Evolutionary conservation across 805 yeast species (phyloP), one percentile per base, ranked within the genome.

Genomic region (Cyberlindnera mrakii): DNA sequence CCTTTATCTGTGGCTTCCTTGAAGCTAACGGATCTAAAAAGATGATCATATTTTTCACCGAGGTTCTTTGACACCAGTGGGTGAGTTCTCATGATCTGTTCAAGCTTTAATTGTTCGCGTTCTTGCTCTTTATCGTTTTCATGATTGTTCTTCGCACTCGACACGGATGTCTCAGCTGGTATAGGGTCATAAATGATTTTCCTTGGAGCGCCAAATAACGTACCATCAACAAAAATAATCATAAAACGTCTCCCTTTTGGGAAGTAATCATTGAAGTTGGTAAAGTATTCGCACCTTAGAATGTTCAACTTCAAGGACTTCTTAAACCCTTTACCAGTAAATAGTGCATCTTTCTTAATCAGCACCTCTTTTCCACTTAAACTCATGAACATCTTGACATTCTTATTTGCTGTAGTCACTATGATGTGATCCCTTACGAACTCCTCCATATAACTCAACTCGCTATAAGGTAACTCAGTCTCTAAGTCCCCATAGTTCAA

Each of bases 401-500:
- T 49, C 44, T 54, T 46, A 52, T 52, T 19, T 54, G 57, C 60
- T 10, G 60, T 55, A 3, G 71, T 63, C 37, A 68, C 59, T 16
- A 83, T 60, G 19, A 85, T 72, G 57, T 85, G 91, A 2, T 85
- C 74, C 37, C 71, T 71, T 8, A 83, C 64, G 57, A 83, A 84
- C 20, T 79, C 85, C 30, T 74, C 75, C 33, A 67, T 70, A 39
- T 73, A 73, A 57, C 86, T 80, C 13, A 78, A 59, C 3, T 80
- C 85, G 3, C 55, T 58, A 42, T 78, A 68, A 3, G 70, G 55
- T 2, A 59, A 41, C 9, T 69, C 65, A 0, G 73, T 45, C 16
- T 62, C 68, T 11, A 46, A 42, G 41, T 75, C 80, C 15, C 54
- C 57, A 45, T 60, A 66, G 40, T 68, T 58, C 36, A 64, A 54